Evolutionary conservation across 345 rosid genomes (phyloP), one percentile per base, ranked within the genome.

Genomic region (Aethionema arabicum): DNA sequence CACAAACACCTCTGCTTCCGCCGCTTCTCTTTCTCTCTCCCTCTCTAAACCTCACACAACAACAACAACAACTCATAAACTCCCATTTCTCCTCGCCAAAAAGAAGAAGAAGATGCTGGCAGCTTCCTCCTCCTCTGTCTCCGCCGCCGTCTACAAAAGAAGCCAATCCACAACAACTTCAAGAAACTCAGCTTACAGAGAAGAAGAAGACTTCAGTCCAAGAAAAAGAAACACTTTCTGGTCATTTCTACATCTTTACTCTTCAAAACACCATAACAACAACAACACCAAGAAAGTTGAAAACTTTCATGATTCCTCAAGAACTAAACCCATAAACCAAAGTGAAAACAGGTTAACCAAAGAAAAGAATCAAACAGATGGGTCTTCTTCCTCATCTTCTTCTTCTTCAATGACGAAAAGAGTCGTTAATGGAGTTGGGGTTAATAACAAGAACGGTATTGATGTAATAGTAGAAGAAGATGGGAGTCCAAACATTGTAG

Each of bases 241-340:
- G 99, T 88, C 99, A 0, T 90, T 90, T 62, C 74, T 93, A 4
- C 73, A 80, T 65, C 86, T 84, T n/a, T 72, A 84, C 52, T 74
- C 84, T 43, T 76, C 82, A 5, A 82, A 77, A 56, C 69, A 83
- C 5, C 47, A 33, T 45, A 33, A 45, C 47, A 45, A 64, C 54
- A 81, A 66, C 11, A 35, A 8, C 37, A 8, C 72, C 27, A 81
- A 64, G 61, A 80, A 68, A 74, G 65, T 69, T 16, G 83, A 78
- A 11, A 59, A 41, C 31, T 72, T 72, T 64, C 50, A 65, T 12
- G 41, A 64, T 4, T 51, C 58, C 2, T 32, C 54, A 33, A 36
- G 48, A 12, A 59, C 54, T 0, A 6, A 37, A 56, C 52, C 57
- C 44, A 14, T 8, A 16, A 56, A 4, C 43, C 57, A 41, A 5